Conservation (phyloP, 805 yeast genomes). For the Saccharomycopsis malanga region DNA sequence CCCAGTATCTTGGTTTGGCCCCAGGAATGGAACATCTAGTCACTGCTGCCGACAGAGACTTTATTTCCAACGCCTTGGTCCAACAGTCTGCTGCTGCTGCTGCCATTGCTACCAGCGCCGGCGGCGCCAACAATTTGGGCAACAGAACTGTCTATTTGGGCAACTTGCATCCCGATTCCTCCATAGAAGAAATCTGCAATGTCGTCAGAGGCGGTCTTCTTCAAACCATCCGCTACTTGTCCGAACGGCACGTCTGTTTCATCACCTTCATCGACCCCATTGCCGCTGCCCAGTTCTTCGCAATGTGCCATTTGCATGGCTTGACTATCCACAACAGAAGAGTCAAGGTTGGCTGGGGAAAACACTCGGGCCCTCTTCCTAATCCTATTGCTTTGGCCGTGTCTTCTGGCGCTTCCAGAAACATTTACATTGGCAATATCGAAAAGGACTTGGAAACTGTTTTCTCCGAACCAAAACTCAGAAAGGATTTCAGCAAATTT, state of each 20-base stretch:
- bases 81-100: conserved; percentile 97
- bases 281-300: conserved; percentile 96
- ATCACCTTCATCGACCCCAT: conserved; percentile 94
- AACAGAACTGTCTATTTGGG: conserved; percentile 92
- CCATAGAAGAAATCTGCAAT: conserved; percentile 90
- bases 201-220: conserved; percentile 92
- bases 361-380: conserved; percentile 87
- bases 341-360: conserved; percentile 96
- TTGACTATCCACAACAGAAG: conserved; percentile 77
- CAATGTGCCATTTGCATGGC: conserved; percentile 88
- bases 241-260: conserved; percentile 87
- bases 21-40: conserved; percentile 82
- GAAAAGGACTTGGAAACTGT: conserved; percentile 34
- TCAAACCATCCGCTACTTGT: conserved; percentile 72
- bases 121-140: conserved; percentile 87
- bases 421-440: conserved; percentile 80
- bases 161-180: conserved; percentile 78
- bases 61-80: conserved; percentile 64
- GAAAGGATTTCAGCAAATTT: conserved; percentile 67
- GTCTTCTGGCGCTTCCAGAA: conserved; percentile 88
- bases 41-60: conserved; percentile 55
- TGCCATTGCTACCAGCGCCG: conserved; percentile 92
- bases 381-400: conserved; percentile 85
- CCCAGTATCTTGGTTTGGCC: conserved; percentile 85
- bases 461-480: conserved; percentile 52